Conservation (phyloP, 495 filamentous ascomycete species). For the Neurospora hispaniola region DNA sequence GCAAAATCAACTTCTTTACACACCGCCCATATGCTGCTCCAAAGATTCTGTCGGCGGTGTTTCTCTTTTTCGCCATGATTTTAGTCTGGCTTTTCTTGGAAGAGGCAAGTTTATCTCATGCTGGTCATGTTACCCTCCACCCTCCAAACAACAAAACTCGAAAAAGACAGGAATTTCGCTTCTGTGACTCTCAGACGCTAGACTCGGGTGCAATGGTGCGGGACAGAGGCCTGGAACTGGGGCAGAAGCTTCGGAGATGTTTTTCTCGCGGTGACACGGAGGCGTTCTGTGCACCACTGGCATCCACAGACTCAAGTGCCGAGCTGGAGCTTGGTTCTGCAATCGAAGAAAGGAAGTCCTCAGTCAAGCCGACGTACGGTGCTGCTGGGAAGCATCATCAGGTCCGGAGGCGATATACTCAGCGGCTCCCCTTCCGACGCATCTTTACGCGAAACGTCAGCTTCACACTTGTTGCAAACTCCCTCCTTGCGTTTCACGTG, state of each 20-base stretch:
- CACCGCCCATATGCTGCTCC: slow-evolving; percentile 66
- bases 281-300: slow-evolving; percentile 9
- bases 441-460: slow-evolving; percentile 73
- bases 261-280: slow-evolving; percentile 2
- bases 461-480: slow-evolving; percentile 54
- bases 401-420: slow-evolving; percentile 23
- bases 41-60: slow-evolving; percentile 60
- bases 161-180: neutral
- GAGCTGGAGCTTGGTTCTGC: neutral
- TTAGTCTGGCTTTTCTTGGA: slow-evolving; percentile 56
- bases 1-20: slow-evolving; percentile 54
- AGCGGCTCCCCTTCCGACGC: slow-evolving; percentile 52
- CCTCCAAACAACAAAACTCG: too few relatives aligned
- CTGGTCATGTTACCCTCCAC: neutral
- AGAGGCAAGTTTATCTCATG: slow-evolving; percentile 41
- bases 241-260: slow-evolving; percentile 18
- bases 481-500: slow-evolving; percentile 64
- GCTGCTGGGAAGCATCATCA: slow-evolving; percentile 2
- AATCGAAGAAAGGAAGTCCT: neutral
- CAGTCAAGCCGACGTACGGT: neutral
- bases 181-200: slow-evolving; percentile 33
- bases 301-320: slow-evolving; percentile 5
- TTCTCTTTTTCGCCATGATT: slow-evolving; percentile 45
- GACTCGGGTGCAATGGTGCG: slow-evolving; percentile 33
- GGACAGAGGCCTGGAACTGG: slow-evolving; percentile 38